phyloP scores from a whole-genome alignment of 306 rosid species.

The Glycine latifolia region DNA sequence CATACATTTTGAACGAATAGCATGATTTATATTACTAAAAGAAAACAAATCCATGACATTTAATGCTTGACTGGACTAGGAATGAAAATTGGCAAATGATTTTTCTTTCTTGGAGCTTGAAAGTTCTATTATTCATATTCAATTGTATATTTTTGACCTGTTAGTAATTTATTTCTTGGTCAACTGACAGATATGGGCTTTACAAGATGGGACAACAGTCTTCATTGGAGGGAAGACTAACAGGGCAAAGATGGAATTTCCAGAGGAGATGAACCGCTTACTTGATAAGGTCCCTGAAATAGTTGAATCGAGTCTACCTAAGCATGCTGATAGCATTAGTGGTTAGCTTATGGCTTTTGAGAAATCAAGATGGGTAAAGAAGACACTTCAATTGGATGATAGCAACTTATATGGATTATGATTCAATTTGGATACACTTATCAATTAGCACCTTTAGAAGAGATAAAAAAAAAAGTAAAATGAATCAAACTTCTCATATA shows the following conservation, averaged over 20 bases:
- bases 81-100: not conserved
- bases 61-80: not conserved
- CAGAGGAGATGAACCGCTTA: conserved; percentile 81
- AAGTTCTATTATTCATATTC: conserved; percentile 15
- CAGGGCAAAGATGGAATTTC: conserved; percentile 85
- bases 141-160: conserved; percentile 18
- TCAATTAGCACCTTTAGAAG: not conserved
- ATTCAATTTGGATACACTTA: not conserved
- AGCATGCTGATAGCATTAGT: conserved; percentile 48
- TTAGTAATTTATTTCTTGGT: conserved; percentile 39
- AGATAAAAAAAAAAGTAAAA: not conserved
- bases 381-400: conserved; percentile 43
- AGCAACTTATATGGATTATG: conserved; percentile 24
- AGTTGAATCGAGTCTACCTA: conserved; percentile 62
- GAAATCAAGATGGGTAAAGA: conserved; percentile 39
- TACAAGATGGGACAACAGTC: conserved; percentile 91
- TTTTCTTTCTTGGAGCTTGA: conserved; percentile 23
- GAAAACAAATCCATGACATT: not conserved
- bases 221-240: conserved; percentile 88
- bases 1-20: not conserved
- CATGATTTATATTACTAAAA: conserved; percentile 8
- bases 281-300: conserved; percentile 85
- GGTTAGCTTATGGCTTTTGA: conserved; percentile 55
- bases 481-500: not conserved
- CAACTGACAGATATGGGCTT: conserved; percentile 83